phyloP scores from a whole-genome alignment of 177 flowering plant genomes.

The Vitis hybrid region DNA sequence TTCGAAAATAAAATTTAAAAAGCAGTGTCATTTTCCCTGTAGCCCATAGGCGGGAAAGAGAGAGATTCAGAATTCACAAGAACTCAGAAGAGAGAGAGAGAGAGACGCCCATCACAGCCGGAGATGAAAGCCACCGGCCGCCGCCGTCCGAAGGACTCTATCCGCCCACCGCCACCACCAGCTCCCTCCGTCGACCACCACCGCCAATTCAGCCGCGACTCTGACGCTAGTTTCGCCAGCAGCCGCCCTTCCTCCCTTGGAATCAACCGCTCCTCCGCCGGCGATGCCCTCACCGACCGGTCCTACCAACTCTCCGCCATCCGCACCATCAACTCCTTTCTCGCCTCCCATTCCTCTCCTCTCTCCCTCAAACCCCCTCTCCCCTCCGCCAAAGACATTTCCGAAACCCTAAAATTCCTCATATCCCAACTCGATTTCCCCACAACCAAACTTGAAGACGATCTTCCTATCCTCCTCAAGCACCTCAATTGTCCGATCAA shows the following conservation, averaged over 20 bases:
- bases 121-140: constrained; percentile 10
- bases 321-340: constrained; percentile 25
- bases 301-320: constrained; percentile 8
- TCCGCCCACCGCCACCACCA: constrained; percentile 3
- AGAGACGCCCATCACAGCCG: not conserved
- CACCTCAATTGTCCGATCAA: constrained; percentile 66
- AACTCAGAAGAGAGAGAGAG: not conserved
- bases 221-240: constrained; percentile 80
- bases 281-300: constrained; percentile 12
- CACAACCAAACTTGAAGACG: constrained; percentile 56
- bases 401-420: constrained; percentile 50
- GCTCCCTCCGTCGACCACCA: constrained; percentile 1
- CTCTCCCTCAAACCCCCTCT: constrained; percentile 44
- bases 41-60: constrained; percentile 3
- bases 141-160: constrained; percentile 3
- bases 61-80: not conserved
- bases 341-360: constrained; percentile 47
- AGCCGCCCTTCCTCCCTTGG: constrained; percentile 63
- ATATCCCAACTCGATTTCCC: constrained; percentile 48
- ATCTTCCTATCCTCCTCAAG: constrained; percentile 50
- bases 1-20: too few species aligned
- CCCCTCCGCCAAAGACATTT: constrained; percentile 73
- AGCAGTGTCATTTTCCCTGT: too few species aligned
- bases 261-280: constrained; percentile 15
- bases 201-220: constrained; percentile 46